Evolutionary conservation across 352 stramenopile species (phyloP).

Genomic region (Aphanomyces invadans): DNA sequence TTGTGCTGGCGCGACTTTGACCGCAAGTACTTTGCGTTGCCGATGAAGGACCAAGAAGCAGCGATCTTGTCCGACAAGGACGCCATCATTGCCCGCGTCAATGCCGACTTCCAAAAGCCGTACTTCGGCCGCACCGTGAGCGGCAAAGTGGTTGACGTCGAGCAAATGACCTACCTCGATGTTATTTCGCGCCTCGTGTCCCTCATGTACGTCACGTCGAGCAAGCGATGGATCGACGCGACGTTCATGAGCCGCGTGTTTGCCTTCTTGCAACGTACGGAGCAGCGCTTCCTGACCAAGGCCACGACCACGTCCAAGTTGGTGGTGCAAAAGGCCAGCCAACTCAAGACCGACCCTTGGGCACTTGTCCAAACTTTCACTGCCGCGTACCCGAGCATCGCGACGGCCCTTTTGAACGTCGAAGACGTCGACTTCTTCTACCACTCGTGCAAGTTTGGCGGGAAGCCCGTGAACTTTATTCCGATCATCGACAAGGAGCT

Average conservation of each 20-base stretch:
- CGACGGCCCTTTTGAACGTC: slow-evolving; percentile 55
- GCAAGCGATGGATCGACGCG: slow-evolving; percentile 68
- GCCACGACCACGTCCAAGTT: slow-evolving; percentile 36
- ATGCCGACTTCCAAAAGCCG: slow-evolving; percentile 84
- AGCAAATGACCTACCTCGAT: slow-evolving; percentile 82
- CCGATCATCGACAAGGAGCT: slow-evolving; percentile 76
- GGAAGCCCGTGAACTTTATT: slow-evolving; percentile 85
- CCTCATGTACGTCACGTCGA: slow-evolving; percentile 61
- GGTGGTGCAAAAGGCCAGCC: slow-evolving; percentile 30
- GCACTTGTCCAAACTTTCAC: slow-evolving; percentile 41
- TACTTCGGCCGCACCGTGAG: slow-evolving; percentile 73
- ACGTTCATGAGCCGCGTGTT: slow-evolving; percentile 60
- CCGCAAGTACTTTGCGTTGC: slow-evolving; percentile 76
- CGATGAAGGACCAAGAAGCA: slow-evolving; percentile 56
- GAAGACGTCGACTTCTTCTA: slow-evolving; percentile 78
- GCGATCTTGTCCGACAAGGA: slow-evolving; percentile 66
- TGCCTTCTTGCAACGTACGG: slow-evolving; percentile 60
- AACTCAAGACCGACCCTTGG: slow-evolving; percentile 33
- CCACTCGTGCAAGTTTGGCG: slow-evolving; percentile 64
- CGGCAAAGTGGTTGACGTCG: slow-evolving; percentile 47
- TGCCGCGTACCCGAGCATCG: slow-evolving; percentile 40
- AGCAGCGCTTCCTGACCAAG: slow-evolving; percentile 56
- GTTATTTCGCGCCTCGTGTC: slow-evolving; percentile 69
- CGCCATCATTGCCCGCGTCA: slow-evolving; percentile 66
- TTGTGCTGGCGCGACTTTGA: slow-evolving; percentile 80